Base-by-base conservation (phyloP, 2,329 filamentous ascomycete genomes). In the Ambrosiella xylebori region DNA sequence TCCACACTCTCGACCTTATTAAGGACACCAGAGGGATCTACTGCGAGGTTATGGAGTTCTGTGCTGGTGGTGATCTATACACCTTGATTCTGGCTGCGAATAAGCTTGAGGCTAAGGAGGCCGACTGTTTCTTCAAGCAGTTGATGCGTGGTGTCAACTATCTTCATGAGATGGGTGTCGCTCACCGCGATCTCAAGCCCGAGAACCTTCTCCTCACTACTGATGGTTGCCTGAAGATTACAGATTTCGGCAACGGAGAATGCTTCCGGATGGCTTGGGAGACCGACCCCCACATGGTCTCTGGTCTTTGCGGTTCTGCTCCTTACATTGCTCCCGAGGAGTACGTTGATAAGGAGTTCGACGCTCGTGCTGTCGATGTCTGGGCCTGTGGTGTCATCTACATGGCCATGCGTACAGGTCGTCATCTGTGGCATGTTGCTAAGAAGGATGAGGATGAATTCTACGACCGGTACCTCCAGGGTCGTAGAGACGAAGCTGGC, bases 251-350 rank as follows among this genome's bases (percentile, higher is more conserved):
- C 62, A 98, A 98, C 65, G 93, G 93, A 66, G 93, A 98, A 71
- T 98, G 93, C 71, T 98, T 98, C 78, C 85, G 93, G 58, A 97
- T 97, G 91, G 93, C 93, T 1, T 98, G 93, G 93, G 93, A 98
- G 71, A 93, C 89, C 57, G 90, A 97, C 69, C 86, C 93, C 17
- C 93, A 97, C 71, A 96, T 97, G 90, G 95, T 95, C 2, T 91
- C 89, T 45, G 93, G 93, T 49, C 81, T 98, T 11, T 98, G 93
- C 69, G 93, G 93, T 45, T 96, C 90, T 12, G 93, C 91, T 19
- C 93, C 93, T 0, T 98, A 98, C 68, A 98, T 98, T 64, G 88
- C 93, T 1, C 93, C 93, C 0, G 93, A 98, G 69, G 93, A 98
- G 69, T 98, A 98, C 66, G 81, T 84, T 1, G 90, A 95, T 67